Evolutionary conservation across 176 grass and related monocot species (phyloP).

Genomic region (Bolboschoenus planiculmis): DNA sequence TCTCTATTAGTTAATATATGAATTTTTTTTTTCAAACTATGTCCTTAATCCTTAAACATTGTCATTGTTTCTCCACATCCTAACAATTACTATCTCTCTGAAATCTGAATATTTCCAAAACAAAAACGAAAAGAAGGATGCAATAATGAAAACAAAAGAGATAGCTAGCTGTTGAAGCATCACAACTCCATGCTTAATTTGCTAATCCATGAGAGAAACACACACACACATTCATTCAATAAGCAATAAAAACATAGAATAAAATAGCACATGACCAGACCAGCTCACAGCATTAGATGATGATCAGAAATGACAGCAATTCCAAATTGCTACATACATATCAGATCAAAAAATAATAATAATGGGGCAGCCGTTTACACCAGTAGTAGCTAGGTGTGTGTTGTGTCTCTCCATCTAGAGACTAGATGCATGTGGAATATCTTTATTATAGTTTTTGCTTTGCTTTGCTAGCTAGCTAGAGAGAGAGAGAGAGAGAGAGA

Average conservation of each 20-base stretch:
- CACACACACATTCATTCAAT: background rate
- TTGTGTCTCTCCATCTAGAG: conserved; percentile 4
- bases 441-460: background rate
- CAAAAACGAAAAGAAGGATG: no score
- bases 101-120: no score
- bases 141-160: no score
- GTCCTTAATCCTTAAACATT: no score
- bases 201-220: background rate
- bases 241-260: background rate
- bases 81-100: no score
- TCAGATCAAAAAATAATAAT: conserved; percentile 9
- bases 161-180: background rate
- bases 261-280: background rate
- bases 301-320: background rate
- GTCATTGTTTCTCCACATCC: no score
- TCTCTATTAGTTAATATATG: no score
- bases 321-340: background rate
- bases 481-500: no score
- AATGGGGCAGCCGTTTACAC: background rate
- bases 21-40: no score
- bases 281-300: background rate
- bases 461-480: conserved; percentile 7
- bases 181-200: background rate
- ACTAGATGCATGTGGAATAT: conserved; percentile 11
- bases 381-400: no score